Percentiles rank a stretch among this genome's conserved stretches.
Conservation (phyloP, 192 early-diverging fungal genomes). For the Podila horticola region DNA sequence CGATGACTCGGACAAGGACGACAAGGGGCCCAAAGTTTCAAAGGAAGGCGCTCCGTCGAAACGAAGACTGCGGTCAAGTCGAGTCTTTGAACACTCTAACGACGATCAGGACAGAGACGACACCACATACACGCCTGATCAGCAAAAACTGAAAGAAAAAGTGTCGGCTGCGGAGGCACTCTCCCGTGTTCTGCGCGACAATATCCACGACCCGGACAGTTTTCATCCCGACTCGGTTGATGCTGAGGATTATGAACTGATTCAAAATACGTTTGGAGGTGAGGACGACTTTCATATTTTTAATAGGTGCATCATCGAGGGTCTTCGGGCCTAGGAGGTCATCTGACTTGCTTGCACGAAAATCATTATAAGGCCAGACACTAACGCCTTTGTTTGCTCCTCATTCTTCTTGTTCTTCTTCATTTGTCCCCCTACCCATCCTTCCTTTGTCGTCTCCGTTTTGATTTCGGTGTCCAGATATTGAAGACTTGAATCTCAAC, state of each 20-base stretch:
- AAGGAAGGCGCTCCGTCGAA: constrained; percentile 12
- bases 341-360: too few relatives aligned
- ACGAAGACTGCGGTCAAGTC: constrained; percentile 36
- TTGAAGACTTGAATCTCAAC: constrained; percentile 42
- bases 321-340: neutral
- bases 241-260: constrained; percentile 36
- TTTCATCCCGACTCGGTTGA: constrained; percentile 37
- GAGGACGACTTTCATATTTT: neutral
- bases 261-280: constrained; percentile 47
- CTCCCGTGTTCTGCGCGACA: constrained; percentile 26
- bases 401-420: neutral
- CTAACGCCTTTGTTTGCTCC: neutral
- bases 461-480: constrained; percentile 13
- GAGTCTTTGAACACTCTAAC: constrained; percentile 15
- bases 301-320: neutral
- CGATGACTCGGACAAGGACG: constrained; percentile 23
- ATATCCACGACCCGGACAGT: constrained; percentile 31
- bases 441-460: neutral
- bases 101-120: constrained; percentile 18
- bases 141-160: constrained; percentile 26
- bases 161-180: constrained; percentile 35
- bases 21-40: constrained; percentile 11
- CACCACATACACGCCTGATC: constrained; percentile 20
- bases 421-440: neutral
- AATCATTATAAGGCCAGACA: too few relatives aligned